A percentile compares a stretch with the other conserved stretches of the same genome.
phyloP scores from a whole-genome alignment of 176 grass and related monocot genomes.

The Avena eriantha region DNA sequence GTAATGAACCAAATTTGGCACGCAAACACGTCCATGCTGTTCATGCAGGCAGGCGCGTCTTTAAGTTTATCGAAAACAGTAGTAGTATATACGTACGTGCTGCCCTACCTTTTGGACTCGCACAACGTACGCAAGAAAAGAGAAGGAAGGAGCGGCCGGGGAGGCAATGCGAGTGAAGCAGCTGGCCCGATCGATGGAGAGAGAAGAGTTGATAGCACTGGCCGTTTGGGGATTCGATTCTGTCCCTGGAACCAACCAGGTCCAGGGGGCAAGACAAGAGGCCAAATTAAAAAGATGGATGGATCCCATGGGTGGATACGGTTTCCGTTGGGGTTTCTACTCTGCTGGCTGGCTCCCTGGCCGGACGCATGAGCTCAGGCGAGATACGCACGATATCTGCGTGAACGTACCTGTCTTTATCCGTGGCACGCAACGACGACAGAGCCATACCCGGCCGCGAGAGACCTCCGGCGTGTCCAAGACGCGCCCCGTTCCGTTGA shows the following conservation, averaged over 20 bases:
- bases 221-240: background rate
- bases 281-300: no score
- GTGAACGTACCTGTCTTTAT: background rate
- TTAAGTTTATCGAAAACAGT: no score
- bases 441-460: no score
- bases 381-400: slow-evolving; percentile 9
- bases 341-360: slow-evolving; percentile 1
- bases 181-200: background rate
- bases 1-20: background rate
- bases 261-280: background rate
- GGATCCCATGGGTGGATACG: background rate
- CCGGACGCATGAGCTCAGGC: slow-evolving; percentile 26
- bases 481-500: background rate
- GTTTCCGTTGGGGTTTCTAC: background rate
- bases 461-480: background rate
- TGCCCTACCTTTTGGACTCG: no score
- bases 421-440: no score
- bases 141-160: background rate
- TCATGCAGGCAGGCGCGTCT: no score
- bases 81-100: no score
- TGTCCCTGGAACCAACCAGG: background rate
- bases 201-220: background rate
- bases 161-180: background rate
- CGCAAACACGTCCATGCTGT: background rate
- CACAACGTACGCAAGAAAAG: background rate